A percentile compares a stretch with the other conserved stretches of the same genome.
Conservation (phyloP, 176 grass and related monocot species). For the Poa annua region DNA sequence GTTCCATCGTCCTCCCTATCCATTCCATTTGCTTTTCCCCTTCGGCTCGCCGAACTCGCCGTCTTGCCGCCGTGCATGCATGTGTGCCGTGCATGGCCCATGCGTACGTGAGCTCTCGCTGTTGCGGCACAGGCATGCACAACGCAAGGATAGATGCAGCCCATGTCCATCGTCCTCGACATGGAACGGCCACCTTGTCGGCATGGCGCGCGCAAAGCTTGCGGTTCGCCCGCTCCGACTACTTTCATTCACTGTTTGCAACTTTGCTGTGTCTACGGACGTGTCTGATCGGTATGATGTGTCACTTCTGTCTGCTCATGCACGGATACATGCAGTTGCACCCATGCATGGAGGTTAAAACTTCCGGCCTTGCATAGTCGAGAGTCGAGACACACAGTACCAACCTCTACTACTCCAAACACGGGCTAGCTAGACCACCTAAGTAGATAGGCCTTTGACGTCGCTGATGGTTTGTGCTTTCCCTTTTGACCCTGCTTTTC, state of each 20-base stretch:
- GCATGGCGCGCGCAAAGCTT: no score
- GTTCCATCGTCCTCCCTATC: background rate
- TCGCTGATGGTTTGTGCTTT: background rate
- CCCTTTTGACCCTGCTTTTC: background rate
- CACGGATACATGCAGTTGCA: background rate
- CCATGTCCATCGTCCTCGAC: background rate
- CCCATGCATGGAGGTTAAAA: no score
- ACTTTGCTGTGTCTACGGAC: background rate
- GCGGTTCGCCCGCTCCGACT: background rate
- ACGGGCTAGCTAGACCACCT: no score
- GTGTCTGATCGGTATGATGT: background rate
- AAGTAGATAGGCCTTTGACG: no score
- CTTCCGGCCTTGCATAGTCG: background rate
- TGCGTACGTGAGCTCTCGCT: background rate
- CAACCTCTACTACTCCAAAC: no score
- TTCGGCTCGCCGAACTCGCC: background rate
- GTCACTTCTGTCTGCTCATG: background rate
- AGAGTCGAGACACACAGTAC: background rate
- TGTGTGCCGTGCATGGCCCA: background rate
- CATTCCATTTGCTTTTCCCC: background rate
- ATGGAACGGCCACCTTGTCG: background rate
- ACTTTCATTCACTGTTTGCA: background rate
- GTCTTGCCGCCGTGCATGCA: no score
- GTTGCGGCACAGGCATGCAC: background rate
- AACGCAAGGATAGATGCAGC: background rate